A percentile compares a stretch with the other conserved stretches of the same genome.
phyloP scores from a whole-genome alignment of 306 rosid species.

The Castanea mollissima region DNA sequence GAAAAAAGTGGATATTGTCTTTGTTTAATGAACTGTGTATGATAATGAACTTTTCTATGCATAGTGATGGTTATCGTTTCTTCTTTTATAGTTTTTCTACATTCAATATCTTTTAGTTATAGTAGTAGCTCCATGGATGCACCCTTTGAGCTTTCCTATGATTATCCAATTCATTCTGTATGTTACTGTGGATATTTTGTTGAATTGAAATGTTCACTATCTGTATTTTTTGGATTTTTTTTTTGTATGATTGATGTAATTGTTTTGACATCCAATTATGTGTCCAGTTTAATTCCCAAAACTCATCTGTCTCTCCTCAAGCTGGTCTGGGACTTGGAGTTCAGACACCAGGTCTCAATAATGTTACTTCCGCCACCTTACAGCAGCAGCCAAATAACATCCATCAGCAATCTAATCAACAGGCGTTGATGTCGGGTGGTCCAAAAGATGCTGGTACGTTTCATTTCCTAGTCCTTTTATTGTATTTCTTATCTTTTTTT shows the following conservation, averaged over 20 bases:
- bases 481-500: neutral
- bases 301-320: constrained; percentile 67
- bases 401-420: constrained; percentile 73
- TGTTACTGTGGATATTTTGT: constrained; percentile 5
- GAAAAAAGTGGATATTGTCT: neutral
- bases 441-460: constrained; percentile 63
- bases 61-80: neutral
- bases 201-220: constrained; percentile 5
- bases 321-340: constrained; percentile 76
- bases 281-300: constrained; percentile 83
- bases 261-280: constrained; percentile 26
- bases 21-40: neutral
- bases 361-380: constrained; percentile 56
- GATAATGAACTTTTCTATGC: neutral
- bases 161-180: neutral
- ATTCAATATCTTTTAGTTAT: too few relatives aligned
- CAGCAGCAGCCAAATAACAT: constrained; percentile 75
- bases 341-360: constrained; percentile 65
- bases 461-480: constrained; percentile 3
- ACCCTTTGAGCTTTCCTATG: neutral
- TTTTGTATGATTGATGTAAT: constrained; percentile 2
- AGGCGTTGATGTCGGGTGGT: constrained; percentile 50
- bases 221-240: neutral
- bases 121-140: too few relatives aligned
- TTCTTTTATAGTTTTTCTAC: neutral